These are phyloP conservation scores for Sporothrix pallida DNA, from an alignment of 2,329 filamentous ascomycete species.

Conservation along the genomic window DNA sequence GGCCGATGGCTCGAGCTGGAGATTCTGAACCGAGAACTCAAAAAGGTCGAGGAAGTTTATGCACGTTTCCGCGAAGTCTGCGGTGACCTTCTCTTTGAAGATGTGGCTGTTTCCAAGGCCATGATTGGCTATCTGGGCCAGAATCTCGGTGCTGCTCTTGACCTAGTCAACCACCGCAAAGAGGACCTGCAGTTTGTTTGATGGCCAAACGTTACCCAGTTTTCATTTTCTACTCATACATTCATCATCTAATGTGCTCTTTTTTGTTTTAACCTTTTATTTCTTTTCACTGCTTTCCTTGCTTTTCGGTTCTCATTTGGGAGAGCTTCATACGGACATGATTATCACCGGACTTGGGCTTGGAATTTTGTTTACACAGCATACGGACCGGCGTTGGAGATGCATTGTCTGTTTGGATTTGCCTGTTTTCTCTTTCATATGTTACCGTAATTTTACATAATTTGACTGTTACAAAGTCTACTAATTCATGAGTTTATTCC, in stretches of 20 bases:
- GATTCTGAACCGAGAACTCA: constrained; percentile 55
- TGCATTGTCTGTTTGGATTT: too few species aligned
- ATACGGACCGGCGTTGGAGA: not conserved
- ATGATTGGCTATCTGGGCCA: constrained; percentile 55
- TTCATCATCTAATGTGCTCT: not conserved
- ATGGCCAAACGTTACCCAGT: constrained; percentile 15
- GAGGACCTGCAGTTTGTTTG: constrained; percentile 43
- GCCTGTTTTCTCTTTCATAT: not conserved
- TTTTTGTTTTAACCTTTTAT: not conserved
- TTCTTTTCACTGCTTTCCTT: not conserved
- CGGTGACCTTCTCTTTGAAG: constrained; percentile 47
- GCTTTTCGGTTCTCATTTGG: not conserved
- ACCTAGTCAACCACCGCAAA: constrained; percentile 50
- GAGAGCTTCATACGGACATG: not conserved
- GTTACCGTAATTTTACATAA: too few species aligned
- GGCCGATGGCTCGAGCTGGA: constrained; percentile 55
- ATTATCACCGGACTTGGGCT: not conserved
- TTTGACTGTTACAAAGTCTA: too few species aligned
- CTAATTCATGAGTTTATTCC: too few species aligned
- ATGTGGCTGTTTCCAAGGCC: constrained; percentile 52
- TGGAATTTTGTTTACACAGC: not conserved
- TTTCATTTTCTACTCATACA: not conserved
- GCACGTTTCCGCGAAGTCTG: constrained; percentile 52
- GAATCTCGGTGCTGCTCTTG: constrained; percentile 51
- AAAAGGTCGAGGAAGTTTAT: constrained; percentile 56